Conservation (phyloP, 441 rosid species). For the Theobroma grandiflorum region DNA sequence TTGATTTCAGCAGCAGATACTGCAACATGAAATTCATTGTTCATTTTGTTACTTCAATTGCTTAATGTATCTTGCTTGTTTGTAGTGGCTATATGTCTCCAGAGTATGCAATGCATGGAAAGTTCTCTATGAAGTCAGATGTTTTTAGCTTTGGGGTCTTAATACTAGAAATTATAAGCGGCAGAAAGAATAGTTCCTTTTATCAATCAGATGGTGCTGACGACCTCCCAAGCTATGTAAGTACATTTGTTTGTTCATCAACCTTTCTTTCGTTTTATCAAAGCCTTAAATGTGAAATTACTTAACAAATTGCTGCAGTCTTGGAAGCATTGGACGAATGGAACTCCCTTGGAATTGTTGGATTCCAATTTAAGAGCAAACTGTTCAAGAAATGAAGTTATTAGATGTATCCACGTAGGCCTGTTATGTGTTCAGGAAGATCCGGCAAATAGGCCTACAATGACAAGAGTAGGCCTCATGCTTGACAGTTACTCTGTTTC, state of each 20-base stretch:
- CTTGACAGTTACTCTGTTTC: conserved; percentile 51
- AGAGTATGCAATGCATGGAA: conserved; percentile 50
- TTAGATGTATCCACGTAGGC: conserved; percentile 61
- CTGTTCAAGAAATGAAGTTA: conserved; percentile 44
- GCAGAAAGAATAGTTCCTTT: conserved; percentile 43
- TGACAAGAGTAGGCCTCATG: conserved; percentile 59
- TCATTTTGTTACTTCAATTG: not conserved
- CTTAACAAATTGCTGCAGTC: conserved; percentile 35
- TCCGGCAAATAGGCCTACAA: conserved; percentile 55
- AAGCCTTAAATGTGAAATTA: not conserved
- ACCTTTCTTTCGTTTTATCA: not conserved
- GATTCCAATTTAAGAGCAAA: conserved; percentile 40
- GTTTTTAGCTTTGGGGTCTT: conserved; percentile 55
- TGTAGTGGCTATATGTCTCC: conserved; percentile 61
- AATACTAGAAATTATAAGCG: conserved; percentile 52
- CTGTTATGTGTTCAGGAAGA: conserved; percentile 65
- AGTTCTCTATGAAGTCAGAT: conserved; percentile 51
- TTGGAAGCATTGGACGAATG: conserved; percentile 54
- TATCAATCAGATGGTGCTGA: conserved; percentile 30
- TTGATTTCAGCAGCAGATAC: not conserved
- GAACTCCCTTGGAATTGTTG: conserved; percentile 42
- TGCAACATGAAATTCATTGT: not conserved
- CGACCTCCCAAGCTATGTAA: conserved; percentile 48
- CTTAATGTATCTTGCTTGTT: conserved; percentile 7
- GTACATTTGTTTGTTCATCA: conserved; percentile 20